Evolutionary conservation across 139 green algal genomes (phyloP).

Genomic region (Gonium pectorale): DNA sequence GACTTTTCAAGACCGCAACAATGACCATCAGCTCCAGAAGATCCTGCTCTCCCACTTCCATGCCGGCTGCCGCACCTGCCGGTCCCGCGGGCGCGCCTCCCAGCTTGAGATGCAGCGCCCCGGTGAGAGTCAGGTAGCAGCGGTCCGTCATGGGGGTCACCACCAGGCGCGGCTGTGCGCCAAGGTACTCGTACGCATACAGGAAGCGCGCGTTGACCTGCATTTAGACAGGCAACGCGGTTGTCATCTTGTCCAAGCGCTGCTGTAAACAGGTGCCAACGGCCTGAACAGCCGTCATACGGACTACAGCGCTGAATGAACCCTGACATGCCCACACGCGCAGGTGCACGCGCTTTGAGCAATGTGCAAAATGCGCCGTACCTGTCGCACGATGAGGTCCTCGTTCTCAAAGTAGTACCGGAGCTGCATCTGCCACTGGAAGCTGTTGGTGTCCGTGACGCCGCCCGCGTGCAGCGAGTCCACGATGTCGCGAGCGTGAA

Average conservation of each 20-base stretch:
- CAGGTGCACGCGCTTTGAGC: no score
- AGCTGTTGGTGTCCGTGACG: slow-evolving; percentile 70
- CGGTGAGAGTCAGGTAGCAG: slow-evolving; percentile 92
- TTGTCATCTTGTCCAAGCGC: no score
- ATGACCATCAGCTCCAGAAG: background rate
- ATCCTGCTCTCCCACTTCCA: background rate
- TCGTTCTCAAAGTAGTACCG: slow-evolving; percentile 82
- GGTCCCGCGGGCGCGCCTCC: slow-evolving; percentile 87
- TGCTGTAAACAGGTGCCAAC: no score
- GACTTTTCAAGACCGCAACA: no score
- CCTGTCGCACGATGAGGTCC: slow-evolving; percentile 73
- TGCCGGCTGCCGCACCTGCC: slow-evolving; percentile 58
- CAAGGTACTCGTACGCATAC: slow-evolving; percentile 94
- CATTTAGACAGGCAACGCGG: background rate
- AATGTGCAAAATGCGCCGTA: no score
- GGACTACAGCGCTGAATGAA: no score
- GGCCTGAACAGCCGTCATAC: no score
- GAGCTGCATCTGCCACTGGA: slow-evolving; percentile 90
- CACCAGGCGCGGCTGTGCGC: slow-evolving; percentile 85
- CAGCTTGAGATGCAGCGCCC: slow-evolving; percentile 89
- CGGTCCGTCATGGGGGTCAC: slow-evolving; percentile 91
- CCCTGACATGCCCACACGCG: background rate
- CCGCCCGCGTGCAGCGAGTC: slow-evolving; percentile 66
- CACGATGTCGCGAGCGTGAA: slow-evolving; percentile 87
- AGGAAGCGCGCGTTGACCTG: slow-evolving; percentile 82